Percentiles rank a stretch among this genome's conserved stretches.
Conservation (phyloP, 1,284 basidiomycete genomes). For the Cryptococcus sp. region DNA sequence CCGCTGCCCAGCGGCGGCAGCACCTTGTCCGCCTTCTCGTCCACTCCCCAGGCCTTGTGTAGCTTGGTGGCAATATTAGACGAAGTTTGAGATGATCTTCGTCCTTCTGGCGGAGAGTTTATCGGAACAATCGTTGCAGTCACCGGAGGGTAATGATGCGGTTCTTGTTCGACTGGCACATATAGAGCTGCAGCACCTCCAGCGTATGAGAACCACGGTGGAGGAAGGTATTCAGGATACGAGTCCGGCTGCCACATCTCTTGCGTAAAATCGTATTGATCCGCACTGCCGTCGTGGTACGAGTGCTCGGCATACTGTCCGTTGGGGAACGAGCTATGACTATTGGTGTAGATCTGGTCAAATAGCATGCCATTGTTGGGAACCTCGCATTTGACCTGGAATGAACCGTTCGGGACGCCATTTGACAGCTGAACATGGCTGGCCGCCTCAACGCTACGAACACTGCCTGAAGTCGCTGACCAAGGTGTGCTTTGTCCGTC, state of each 20-base stretch:
- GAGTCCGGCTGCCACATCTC: conserved; percentile 48
- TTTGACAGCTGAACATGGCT: background rate
- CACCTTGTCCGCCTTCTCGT: conserved; percentile 34
- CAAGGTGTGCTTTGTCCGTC: background rate
- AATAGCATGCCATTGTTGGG: background rate
- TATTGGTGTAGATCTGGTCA: background rate
- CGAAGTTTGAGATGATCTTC: conserved; percentile 4
- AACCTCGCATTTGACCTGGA: background rate
- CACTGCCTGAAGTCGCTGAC: too few species aligned
- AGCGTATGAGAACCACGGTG: conserved; percentile 46
- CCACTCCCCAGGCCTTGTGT: conserved; percentile 52
- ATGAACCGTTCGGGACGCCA: background rate
- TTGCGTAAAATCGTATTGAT: conserved; percentile 21
- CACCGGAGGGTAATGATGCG: conserved; percentile 14
- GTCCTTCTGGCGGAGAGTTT: conserved; percentile 8
- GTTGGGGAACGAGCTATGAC: background rate
- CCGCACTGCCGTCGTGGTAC: conserved; percentile 5
- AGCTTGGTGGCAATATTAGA: conserved; percentile 19
- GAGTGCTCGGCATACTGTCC: background rate
- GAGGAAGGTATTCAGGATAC: conserved; percentile 44
- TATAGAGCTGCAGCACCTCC: conserved; percentile 40
- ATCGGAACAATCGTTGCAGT: conserved; percentile 15
- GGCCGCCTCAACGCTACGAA: background rate
- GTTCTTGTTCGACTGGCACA: conserved; percentile 12
- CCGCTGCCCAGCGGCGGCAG: conserved; percentile 8